Evolutionary conservation across 2,329 filamentous ascomycete species (phyloP).

Genomic region (Knoxdaviesia proteae): DNA sequence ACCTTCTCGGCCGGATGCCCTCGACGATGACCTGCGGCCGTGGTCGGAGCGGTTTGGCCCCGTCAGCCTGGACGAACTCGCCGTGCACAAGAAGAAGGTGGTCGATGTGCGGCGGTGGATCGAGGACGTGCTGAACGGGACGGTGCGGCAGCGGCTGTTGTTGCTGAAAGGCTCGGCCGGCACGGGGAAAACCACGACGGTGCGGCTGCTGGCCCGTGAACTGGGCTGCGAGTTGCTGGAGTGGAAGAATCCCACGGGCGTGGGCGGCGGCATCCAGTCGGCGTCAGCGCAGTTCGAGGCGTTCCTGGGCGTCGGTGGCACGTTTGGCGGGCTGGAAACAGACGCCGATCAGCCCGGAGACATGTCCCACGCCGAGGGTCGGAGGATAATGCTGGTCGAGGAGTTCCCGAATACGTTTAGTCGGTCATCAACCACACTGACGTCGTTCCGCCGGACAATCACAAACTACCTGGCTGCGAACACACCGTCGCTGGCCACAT

Average conservation of each 20-base stretch:
- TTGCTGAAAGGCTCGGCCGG: constrained; percentile 81
- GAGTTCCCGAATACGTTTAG: constrained; percentile 65
- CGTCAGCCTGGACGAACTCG: constrained; percentile 56
- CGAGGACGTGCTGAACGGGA: constrained; percentile 47
- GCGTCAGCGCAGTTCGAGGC: constrained; percentile 73
- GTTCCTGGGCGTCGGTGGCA: constrained; percentile 64
- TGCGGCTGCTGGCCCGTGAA: constrained; percentile 58
- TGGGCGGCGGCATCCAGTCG: constrained; percentile 42
- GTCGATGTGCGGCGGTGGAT: constrained; percentile 71
- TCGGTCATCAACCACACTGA: constrained; percentile 39
- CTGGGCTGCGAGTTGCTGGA: constrained; percentile 62
- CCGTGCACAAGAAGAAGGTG: constrained; percentile 89
- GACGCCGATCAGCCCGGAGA: constrained; percentile 2
- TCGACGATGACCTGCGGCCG: constrained; percentile 41
- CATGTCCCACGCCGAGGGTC: constrained; percentile 1
- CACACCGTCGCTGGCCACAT: constrained; percentile 31
- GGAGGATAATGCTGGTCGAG: constrained; percentile 51
- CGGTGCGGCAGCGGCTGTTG: constrained; percentile 48
- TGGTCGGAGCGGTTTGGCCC: constrained; percentile 82
- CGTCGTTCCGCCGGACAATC: constrained; percentile 55
- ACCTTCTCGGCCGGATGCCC: constrained; percentile 8
- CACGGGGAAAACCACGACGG: constrained; percentile 77
- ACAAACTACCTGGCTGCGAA: constrained; percentile 53
- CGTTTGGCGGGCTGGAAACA: constrained; percentile 50
- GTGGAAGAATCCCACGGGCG: constrained; percentile 65